Base-by-base conservation (phyloP, 2,329 filamentous ascomycete species). In the Drechmeria coniospora region DNA sequence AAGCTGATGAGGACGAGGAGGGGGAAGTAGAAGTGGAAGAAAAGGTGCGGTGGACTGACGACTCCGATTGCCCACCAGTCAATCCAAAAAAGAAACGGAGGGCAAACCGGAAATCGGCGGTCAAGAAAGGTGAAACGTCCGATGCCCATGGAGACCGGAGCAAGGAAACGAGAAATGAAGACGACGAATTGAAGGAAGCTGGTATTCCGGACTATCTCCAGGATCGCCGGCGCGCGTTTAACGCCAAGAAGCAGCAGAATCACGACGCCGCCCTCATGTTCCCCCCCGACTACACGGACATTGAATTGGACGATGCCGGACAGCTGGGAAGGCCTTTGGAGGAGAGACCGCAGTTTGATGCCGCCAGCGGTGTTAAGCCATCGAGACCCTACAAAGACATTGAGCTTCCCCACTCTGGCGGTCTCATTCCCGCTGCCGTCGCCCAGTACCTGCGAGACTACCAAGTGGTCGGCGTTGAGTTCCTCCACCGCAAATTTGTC, bases 391-490 rank as follows among this genome's bases (percentile, higher is more conserved):
- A 90, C 50, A 62, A 75, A 41, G 81, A 92, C 36, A 76, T 93
- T 26, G 60, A 70, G 25, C 61, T 95, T 15, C 66, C 69, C 10
- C 73, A 75, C 39, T 92, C 86, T 1, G 68, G 72, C 1, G 87
- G 86, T 0, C 46, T 84, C 4, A 84, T 98, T 21, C 90, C 90
- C 0, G 84, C 81, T 0, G 71, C 83, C 0, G 82, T 95, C 29
- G 86, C 87, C 0, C 86, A 90, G 46, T 94, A 90, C 56, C 60
- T 98, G 26, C 74, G 90, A 33, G 80, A 86, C 36, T 98, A 98
- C 43, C 90, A 98, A 49, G 63, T 95, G 2, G 68, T 79, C 16
- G 90, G 90, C 5, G 81, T 79, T 10, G 65, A 69, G 18, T 95
- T 94, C 43, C 61, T 98, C 6, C 86, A 95, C 47, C 70, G 81